Evolutionary conservation across 2,329 filamentous ascomycete species (phyloP), one percentile per base, ranked within the genome.

Genomic region (Hypoxylon sp.): DNA sequence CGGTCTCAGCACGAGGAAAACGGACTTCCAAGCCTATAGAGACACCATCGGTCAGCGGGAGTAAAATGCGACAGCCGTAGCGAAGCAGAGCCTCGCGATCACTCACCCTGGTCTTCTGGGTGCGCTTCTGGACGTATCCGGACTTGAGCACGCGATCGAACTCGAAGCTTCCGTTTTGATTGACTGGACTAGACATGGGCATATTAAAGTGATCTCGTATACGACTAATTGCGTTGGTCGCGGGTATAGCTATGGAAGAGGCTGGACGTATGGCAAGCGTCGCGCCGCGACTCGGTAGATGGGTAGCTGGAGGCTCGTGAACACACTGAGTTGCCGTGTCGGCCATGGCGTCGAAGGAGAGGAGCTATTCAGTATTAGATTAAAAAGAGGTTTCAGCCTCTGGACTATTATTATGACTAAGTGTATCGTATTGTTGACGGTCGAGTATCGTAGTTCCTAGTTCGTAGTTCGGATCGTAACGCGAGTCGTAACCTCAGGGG

Each of bases 101-200:
- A 67, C 76, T 58, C 78, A 93, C 92, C 89, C 96, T 97, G 63
- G 94, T 98, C 82, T 94, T 97, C 72, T 94, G 91, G 17, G 93
- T 96, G 70, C 94, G 88, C 79, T 97, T 97, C 74, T 91, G 86
- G 39, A 97, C 89, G 70, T 90, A 91, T 62, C 94, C 94, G 59
- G 90, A 89, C 80, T 97, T 98, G 77, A 98, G 86, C 57, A 98
- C 92, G 52, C 93, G 90, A 78, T 99, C 95, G 74, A 96, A 97
- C 74, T 95, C 94, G 77, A 97, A 99, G 78, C 93, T 95, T 66
- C 95, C 95, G 78, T 97, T 94, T 78, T 97, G 90, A 75, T 94
- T 97, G 68, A 98, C 93, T 4, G 93, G 92, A 28, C 92, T 95
- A 73, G 93, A 89, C 15, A 89, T 84, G 68, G 91, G 88, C 44